These are phyloP conservation scores for Cynara cardunculus DNA, from an alignment of 129 eudicot genomes.

Conservation along the genomic window DNA sequence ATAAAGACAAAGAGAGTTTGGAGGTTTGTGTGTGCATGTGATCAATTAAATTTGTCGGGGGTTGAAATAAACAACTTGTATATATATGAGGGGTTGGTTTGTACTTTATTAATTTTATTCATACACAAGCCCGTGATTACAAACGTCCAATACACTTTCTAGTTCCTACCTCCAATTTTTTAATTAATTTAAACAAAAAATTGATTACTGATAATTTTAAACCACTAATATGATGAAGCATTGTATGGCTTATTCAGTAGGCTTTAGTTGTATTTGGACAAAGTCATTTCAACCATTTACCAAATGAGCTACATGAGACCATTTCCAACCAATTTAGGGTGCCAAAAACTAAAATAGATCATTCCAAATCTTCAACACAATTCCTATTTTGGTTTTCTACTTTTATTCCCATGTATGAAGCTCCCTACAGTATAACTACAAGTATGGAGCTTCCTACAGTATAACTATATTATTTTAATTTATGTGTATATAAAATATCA, in stretches of 20 bases:
- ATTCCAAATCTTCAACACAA: not conserved
- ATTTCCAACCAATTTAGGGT: not conserved
- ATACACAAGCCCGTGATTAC: not conserved
- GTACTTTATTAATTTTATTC: not conserved
- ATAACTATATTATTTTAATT: too few relatives aligned
- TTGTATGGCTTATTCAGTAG: too few relatives aligned
- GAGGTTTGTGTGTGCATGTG: slow-evolving; percentile 3
- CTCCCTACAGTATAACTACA: too few relatives aligned
- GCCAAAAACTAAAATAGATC: not conserved
- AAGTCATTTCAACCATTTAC: too few relatives aligned
- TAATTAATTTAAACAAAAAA: not conserved
- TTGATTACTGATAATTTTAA: too few relatives aligned
- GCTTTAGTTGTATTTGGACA: too few relatives aligned
- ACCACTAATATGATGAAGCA: too few relatives aligned
- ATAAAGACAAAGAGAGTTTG: slow-evolving; percentile 5
- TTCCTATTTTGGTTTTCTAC: not conserved
- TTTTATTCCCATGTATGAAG: not conserved
- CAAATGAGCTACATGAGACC: too few relatives aligned
- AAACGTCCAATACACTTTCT: not conserved
- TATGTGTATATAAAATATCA: not conserved
- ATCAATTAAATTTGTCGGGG: not conserved
- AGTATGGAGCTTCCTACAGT: not conserved
- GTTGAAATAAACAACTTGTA: not conserved
- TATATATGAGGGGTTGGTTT: not conserved
- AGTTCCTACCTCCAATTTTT: not conserved